phyloP scores from a whole-genome alignment of 306 rosid genomes.

The Arachis hypogaea region DNA sequence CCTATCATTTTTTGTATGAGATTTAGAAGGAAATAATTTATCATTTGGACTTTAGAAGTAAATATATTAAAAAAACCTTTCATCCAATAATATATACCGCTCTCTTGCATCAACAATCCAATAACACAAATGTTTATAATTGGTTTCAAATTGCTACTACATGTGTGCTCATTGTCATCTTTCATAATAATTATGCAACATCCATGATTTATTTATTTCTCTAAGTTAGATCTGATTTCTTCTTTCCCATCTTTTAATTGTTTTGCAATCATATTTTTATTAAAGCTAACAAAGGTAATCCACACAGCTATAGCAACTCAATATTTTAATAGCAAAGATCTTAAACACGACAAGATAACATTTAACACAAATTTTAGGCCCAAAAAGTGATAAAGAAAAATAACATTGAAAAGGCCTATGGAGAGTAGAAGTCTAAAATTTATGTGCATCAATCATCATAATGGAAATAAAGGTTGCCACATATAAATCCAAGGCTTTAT shows the following conservation, averaged over 20 bases:
- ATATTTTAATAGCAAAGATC: background rate
- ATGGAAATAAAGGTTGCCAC: conserved; percentile 11
- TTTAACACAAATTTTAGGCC: background rate
- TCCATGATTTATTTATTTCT: background rate
- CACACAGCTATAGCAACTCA: background rate
- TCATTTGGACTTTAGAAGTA: no score
- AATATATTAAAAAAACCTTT: no score
- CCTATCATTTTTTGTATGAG: no score
- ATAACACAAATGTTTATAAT: background rate
- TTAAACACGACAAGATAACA: background rate
- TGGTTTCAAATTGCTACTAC: background rate
- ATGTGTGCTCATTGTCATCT: background rate
- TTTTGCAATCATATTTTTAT: background rate
- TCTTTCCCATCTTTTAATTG: background rate
- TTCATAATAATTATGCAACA: background rate
- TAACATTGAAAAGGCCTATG: background rate
- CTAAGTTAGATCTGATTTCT: background rate
- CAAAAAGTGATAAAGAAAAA: background rate
- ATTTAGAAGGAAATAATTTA: no score
- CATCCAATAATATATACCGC: no score
- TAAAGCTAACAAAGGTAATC: background rate
- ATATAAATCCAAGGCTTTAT: conserved; percentile 22
- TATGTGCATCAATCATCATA: background rate
- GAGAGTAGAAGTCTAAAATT: background rate
- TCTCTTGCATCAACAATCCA: no score